phyloP scores from a whole-genome alignment of 169 alveolate species.

The Hammondia hammondi region DNA sequence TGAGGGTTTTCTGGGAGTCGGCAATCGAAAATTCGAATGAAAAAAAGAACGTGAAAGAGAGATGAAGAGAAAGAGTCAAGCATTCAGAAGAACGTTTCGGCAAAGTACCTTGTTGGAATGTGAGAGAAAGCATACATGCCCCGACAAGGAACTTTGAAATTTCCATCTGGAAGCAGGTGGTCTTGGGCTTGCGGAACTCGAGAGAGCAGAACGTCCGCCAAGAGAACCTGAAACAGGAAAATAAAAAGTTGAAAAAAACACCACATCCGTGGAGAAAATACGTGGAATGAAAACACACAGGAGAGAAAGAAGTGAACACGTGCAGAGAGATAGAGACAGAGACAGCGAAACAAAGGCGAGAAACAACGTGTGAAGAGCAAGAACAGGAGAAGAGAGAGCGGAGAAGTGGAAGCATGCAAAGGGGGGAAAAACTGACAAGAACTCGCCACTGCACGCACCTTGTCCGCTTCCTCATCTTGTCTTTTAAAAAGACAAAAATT shows the following conservation, averaged over 20 bases:
- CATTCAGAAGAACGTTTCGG: not conserved
- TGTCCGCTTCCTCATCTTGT: no score
- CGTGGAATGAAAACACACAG: no score
- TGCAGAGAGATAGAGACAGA: not conserved
- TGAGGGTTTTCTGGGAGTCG: no score
- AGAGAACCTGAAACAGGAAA: not conserved
- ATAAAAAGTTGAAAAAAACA: not conserved
- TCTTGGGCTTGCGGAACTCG: slow-evolving; percentile 41
- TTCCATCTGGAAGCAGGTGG: not conserved
- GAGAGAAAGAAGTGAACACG: no score
- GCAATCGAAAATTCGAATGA: no score
- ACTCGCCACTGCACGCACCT: no score
- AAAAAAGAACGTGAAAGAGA: not conserved
- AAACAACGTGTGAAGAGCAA: not conserved
- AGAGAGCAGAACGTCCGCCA: slow-evolving; percentile 53
- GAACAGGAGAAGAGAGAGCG: not conserved
- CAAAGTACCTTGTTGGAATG: slow-evolving; percentile 14
- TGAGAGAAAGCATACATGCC: slow-evolving; percentile 46
- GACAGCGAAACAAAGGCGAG: not conserved
- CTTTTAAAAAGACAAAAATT: no score
- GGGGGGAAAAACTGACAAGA: no score
- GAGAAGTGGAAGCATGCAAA: no score
- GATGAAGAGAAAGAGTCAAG: no score
- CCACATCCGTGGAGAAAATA: not conserved
- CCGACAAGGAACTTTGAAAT: slow-evolving; percentile 34